phyloP scores from a whole-genome alignment of 805 yeast genomes.

The Yarrowia sp. region DNA sequence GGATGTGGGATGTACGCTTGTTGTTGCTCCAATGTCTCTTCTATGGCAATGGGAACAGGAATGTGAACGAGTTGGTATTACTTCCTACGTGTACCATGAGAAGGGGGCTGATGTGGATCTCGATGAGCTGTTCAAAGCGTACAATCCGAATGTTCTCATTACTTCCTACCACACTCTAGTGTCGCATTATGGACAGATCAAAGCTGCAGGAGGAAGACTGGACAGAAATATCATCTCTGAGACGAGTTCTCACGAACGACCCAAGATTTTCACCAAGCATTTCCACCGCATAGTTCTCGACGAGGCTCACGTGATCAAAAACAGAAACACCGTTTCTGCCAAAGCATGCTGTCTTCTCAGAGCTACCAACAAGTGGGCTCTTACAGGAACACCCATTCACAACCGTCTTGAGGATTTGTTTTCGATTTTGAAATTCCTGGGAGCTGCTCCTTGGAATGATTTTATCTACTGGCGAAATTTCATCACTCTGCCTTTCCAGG shows the following conservation, averaged over 20 bases:
- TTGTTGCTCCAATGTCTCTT: slow-evolving; percentile 89
- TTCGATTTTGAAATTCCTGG: slow-evolving; percentile 74
- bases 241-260: slow-evolving; percentile 38
- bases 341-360: slow-evolving; percentile 73
- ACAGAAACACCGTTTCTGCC: slow-evolving; percentile 77
- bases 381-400: slow-evolving; percentile 93
- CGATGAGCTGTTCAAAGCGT: slow-evolving; percentile 52
- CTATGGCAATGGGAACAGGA: slow-evolving; percentile 92
- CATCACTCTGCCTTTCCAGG: slow-evolving; percentile 82
- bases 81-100: slow-evolving; percentile 73
- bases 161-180: slow-evolving; percentile 90
- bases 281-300: slow-evolving; percentile 82
- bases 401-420: slow-evolving; percentile 86
- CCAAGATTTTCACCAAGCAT: slow-evolving; percentile 64
- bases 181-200: slow-evolving; percentile 68
- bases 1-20: slow-evolving; percentile 65
- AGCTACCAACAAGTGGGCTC: slow-evolving; percentile 76
- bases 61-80: slow-evolving; percentile 45
- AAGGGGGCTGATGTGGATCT: slow-evolving; percentile 61
- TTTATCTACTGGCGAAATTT: slow-evolving; percentile 87
- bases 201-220: slow-evolving; percentile 40
- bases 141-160: slow-evolving; percentile 70
- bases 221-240: background rate
- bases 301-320: slow-evolving; percentile 90
- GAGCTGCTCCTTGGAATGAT: slow-evolving; percentile 89